Base-by-base conservation (phyloP, 345 rosid genomes). In the Litchi chinensis region DNA sequence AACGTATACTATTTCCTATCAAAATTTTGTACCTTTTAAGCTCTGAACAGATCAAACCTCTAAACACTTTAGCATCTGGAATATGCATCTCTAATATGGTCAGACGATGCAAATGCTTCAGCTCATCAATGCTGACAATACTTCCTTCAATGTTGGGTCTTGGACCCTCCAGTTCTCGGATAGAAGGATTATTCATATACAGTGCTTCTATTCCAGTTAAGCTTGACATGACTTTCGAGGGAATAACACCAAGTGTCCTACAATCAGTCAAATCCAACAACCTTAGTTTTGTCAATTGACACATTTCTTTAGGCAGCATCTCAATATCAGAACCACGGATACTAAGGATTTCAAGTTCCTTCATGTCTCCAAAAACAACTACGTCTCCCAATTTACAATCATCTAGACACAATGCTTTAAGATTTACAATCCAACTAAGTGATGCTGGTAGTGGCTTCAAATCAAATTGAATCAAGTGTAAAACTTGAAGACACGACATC, bases 161-260 rank as follows among this genome's bases (percentile, higher is more conserved):
- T 64, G 73, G 52, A 32, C 12, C 32, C 46, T 67, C 80, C 83
- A 78, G 67, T 7, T 43, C 1, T 32, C 2, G 0, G 26, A 12
- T 10, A 37, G n/a, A 69, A 37, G 72, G 50, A 54, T 79, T 65
- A 0, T 26, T 50, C 81, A 80, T 66, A 16, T 52, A 44, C 4
- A 80, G 28, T 43, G 77, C 86, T 63, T 83, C 86, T 43, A 83
- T 41, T 11, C 22, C 24, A 32, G 71, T 0, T 72, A 78, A 74
- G 26, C 71, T 10, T 54, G 81, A 64, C 5, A 77, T n/a, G 32
- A 80, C 70, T 48, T 68, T 68, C 5, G 74, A 26, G 8, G 81
- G 71, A 77, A 78, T 74, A 0, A 73, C 59, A 18, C 28, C 54
- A 5, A 83, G 74, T 12, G 28, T 39, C 5, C 19, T 7, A 66